Evolutionary conservation across 2,329 filamentous ascomycete species (phyloP).

Genomic region (Epicoccum nigrum): DNA sequence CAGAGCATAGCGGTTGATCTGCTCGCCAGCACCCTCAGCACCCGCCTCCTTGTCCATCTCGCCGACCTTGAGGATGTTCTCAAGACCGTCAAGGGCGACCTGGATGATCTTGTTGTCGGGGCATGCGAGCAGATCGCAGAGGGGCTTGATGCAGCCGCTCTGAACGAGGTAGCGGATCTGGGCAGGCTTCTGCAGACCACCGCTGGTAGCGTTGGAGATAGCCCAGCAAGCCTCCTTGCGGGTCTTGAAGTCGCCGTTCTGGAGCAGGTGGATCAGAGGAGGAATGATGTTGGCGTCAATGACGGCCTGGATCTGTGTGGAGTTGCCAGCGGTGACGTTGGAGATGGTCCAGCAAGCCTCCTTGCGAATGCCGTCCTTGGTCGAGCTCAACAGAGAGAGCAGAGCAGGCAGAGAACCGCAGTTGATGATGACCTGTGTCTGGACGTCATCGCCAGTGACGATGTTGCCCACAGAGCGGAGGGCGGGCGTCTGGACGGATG

Average conservation of each 20-base stretch:
- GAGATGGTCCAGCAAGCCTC: constrained; percentile 99
- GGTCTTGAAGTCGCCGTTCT: constrained; percentile 98
- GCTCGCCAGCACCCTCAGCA: constrained; percentile 65
- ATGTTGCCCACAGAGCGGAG: constrained; percentile 98
- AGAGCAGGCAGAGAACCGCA: constrained; percentile 90
- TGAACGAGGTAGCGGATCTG: constrained; percentile 95
- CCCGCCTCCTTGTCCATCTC: constrained; percentile 95
- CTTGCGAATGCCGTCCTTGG: constrained; percentile 98
- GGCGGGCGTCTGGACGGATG: constrained; percentile 95
- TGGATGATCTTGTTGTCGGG: constrained; percentile 99
- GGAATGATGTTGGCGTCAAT: constrained; percentile 97
- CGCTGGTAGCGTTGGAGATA: constrained; percentile 97
- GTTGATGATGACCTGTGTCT: constrained; percentile 99
- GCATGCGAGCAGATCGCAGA: constrained; percentile 93
- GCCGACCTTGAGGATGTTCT: constrained; percentile 99
- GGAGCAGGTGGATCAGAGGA: constrained; percentile 92
- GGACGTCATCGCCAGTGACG: constrained; percentile 96
- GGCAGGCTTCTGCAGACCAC: constrained; percentile 96
- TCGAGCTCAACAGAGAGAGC: constrained; percentile 91
- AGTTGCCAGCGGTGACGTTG: constrained; percentile 98
- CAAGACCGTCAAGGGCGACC: constrained; percentile 93
- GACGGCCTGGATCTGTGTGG: constrained; percentile 94
- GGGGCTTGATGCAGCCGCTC: constrained; percentile 94
- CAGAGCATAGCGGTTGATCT: constrained; percentile 93
- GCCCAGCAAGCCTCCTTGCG: constrained; percentile 99